A percentile compares a stretch with the other conserved stretches of the same genome.
Evolutionary conservation across 805 yeast species (phyloP).

Genomic region (Candida succiphila): DNA sequence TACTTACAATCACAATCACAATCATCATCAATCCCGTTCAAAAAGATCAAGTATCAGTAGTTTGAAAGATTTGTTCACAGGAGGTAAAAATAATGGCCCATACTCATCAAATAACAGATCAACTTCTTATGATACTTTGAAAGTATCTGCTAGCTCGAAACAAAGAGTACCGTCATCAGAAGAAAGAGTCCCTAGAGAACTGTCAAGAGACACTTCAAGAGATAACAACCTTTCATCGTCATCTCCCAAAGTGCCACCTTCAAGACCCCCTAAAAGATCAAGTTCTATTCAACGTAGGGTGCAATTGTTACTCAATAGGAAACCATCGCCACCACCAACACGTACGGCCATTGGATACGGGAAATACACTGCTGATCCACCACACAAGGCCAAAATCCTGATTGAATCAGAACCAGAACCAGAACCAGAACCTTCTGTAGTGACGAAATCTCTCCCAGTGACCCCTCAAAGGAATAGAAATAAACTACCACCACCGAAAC

Average conservation of each 20-base stretch:
- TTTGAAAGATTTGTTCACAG: constrained; percentile 24
- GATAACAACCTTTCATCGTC: constrained; percentile 4
- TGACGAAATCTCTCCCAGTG: not conserved
- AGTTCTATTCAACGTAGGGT: constrained; percentile 46
- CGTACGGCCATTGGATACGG: constrained; percentile 82
- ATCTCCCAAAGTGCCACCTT: constrained; percentile 11
- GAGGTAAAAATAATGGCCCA: constrained; percentile 4
- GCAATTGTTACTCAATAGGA: constrained; percentile 34
- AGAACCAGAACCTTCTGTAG: not conserved
- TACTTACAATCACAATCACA: constrained; percentile 28
- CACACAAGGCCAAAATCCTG: constrained; percentile 20
- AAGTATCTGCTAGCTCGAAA: too few relatives aligned
- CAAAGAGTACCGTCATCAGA: too few relatives aligned
- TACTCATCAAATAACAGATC: not conserved
- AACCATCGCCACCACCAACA: constrained; percentile 32
- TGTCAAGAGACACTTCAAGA: constrained; percentile 4
- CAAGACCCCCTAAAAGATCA: constrained; percentile 19
- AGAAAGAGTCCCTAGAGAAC: too few relatives aligned
- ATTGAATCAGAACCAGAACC: not conserved
- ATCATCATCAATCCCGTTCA: constrained; percentile 10
- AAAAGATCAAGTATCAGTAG: constrained; percentile 26
- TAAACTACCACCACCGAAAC: constrained; percentile 39
- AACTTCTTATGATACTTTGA: constrained; percentile 2
- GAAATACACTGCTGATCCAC: constrained; percentile 34
- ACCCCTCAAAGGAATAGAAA: not conserved